Conservation (phyloP, 306 rosid genomes). For the Begonia fuchsioides region DNA sequence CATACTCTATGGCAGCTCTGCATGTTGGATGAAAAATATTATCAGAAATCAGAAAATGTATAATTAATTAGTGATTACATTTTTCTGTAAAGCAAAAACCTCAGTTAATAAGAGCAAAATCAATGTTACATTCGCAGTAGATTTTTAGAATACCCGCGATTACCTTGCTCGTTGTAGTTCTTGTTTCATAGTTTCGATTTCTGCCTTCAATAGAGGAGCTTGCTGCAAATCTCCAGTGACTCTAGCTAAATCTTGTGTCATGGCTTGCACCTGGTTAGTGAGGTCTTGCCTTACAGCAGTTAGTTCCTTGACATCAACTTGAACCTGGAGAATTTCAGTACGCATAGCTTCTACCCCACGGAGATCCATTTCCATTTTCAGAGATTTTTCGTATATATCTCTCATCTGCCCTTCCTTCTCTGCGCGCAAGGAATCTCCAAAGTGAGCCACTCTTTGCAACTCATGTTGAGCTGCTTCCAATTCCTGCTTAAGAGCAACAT, state of each 20-base stretch:
- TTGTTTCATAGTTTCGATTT: conserved; percentile 85
- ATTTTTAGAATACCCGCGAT: neutral
- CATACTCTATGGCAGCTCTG: conserved; percentile 96
- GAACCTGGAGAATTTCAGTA: conserved; percentile 65
- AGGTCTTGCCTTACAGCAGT: conserved; percentile 58
- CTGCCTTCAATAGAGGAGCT: conserved; percentile 56
- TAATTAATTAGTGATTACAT: neutral
- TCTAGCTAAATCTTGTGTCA: conserved; percentile 74
- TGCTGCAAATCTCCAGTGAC: conserved; percentile 65
- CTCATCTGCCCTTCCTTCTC: conserved; percentile 74
- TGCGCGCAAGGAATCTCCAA: conserved; percentile 50
- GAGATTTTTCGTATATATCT: conserved; percentile 66
- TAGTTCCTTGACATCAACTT: conserved; percentile 52
- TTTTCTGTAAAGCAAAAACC: neutral
- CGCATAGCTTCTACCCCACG: conserved; percentile 58
- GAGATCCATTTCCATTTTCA: conserved; percentile 56
- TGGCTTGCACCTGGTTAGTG: conserved; percentile 59
- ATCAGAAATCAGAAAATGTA: conserved; percentile 8
- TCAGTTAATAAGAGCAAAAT: too few species aligned
- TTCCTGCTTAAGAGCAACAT: conserved; percentile 94
- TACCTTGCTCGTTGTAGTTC: conserved; percentile 91
- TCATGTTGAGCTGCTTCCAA: conserved; percentile 74
- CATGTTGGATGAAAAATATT: conserved; percentile 11
- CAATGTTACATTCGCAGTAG: neutral
- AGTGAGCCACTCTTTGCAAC: conserved; percentile 64